phyloP scores from a whole-genome alignment of 805 yeast species.

The Priceomyces medius region DNA sequence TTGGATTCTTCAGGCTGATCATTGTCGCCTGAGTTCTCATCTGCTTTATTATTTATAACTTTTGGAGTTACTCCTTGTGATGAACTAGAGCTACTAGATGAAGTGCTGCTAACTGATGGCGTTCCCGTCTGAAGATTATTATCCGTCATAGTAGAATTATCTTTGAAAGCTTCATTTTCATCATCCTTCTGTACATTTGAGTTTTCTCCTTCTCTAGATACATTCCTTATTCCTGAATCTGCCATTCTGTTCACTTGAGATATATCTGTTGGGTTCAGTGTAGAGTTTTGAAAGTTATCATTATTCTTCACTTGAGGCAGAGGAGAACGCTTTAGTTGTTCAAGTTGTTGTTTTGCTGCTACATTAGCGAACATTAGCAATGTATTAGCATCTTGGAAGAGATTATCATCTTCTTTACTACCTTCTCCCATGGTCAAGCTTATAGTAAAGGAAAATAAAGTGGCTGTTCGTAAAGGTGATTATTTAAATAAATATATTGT shows the following conservation, averaged over 20 bases:
- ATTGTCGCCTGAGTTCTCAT: neutral
- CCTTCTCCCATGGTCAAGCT: constrained; percentile 3
- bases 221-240: neutral
- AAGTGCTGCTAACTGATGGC: neutral
- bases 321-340: constrained; percentile 10
- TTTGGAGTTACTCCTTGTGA: neutral
- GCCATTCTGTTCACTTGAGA: neutral
- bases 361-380: constrained; percentile 59
- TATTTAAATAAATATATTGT: neutral
- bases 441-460: neutral
- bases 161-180: neutral
- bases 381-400: constrained; percentile 61
- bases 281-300: neutral
- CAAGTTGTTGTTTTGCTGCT: constrained; percentile 44
- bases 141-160: neutral
- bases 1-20: neutral
- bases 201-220: neutral
- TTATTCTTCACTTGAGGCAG: constrained; percentile 5
- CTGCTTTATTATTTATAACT: neutral
- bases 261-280: neutral
- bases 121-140: neutral
- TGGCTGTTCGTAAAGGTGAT: neutral
- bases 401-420: constrained; percentile 34
- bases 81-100: neutral
- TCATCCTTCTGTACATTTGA: neutral